These are phyloP conservation scores for Scenedesmus sp. DNA, from an alignment of 163 green algal species.

Conservation along the genomic window DNA sequence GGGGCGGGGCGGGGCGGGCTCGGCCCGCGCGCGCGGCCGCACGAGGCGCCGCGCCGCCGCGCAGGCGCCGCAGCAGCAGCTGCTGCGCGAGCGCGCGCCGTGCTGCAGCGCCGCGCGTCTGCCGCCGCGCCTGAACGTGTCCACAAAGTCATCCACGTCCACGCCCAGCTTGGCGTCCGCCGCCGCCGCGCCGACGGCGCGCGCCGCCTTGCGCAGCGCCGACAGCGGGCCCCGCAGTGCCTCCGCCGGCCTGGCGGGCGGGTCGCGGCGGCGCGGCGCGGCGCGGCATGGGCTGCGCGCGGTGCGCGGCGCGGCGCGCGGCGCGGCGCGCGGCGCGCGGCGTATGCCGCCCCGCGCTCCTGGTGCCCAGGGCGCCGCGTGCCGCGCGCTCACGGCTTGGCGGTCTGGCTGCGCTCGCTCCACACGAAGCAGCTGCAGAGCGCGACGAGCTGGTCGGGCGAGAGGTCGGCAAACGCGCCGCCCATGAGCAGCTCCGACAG, in stretches of 20 bases:
- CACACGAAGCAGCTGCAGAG: slow-evolving; percentile 91
- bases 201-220: slow-evolving; percentile 49
- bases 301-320: too few relatives aligned
- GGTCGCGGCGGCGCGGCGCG: background rate
- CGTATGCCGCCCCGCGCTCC: too few relatives aligned
- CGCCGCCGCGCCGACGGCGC: slow-evolving; percentile 13
- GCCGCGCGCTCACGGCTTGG: slow-evolving; percentile 46
- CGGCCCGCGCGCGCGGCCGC: too few relatives aligned
- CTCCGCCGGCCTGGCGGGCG: slow-evolving; percentile 6
- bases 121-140: slow-evolving; percentile 68
- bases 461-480: slow-evolving; percentile 81
- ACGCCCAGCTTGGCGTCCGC: slow-evolving; percentile 57
- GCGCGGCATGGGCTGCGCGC: too few relatives aligned
- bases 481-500: slow-evolving; percentile 93
- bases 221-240: slow-evolving; percentile 12
- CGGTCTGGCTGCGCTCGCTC: slow-evolving; percentile 67
- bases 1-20: too few relatives aligned
- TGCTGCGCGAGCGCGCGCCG: too few relatives aligned
- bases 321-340: too few relatives aligned
- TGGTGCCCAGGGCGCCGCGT: too few relatives aligned
- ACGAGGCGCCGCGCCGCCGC: too few relatives aligned
- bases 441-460: slow-evolving; percentile 77
- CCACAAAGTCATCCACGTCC: slow-evolving; percentile 89
- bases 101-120: too few relatives aligned
- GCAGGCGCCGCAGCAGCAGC: too few relatives aligned